Evolutionary conservation across 345 rosid genomes (phyloP).

Genomic region (Jatropha curcas): DNA sequence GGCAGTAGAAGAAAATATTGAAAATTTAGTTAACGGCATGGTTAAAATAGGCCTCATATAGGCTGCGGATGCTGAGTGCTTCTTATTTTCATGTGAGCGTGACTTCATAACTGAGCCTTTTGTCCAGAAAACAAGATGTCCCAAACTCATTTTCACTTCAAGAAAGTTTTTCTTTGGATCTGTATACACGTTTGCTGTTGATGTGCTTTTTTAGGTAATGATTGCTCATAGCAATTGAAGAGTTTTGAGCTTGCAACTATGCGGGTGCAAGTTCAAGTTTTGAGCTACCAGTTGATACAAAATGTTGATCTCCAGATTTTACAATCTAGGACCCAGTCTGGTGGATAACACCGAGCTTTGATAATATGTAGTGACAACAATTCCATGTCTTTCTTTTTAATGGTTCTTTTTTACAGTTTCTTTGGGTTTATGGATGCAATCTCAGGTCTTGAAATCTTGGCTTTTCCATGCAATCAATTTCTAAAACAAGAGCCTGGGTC

Average conservation of each 20-base stretch:
- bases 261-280: background rate
- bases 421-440: conserved; percentile 12
- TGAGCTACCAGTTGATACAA: no score
- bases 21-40: background rate
- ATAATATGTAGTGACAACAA: background rate
- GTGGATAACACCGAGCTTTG: background rate
- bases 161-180: no score
- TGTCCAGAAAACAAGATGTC: background rate
- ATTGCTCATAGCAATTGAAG: background rate
- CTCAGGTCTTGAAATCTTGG: conserved; percentile 80
- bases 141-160: background rate
- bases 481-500: conserved; percentile 77
- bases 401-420: background rate
- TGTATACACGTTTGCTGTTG: background rate
- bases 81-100: background rate
- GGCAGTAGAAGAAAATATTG: background rate
- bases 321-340: background rate
- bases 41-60: background rate
- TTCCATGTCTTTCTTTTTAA: background rate
- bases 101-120: background rate
- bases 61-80: no score
- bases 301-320: background rate
- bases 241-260: background rate
- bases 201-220: background rate
- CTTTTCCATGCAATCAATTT: conserved; percentile 94